Percentiles rank a stretch among this genome's conserved stretches.
Evolutionary conservation across 225 moss, liverwort and hornwort genomes (phyloP).

Genomic region (Anthoceros angustus): DNA sequence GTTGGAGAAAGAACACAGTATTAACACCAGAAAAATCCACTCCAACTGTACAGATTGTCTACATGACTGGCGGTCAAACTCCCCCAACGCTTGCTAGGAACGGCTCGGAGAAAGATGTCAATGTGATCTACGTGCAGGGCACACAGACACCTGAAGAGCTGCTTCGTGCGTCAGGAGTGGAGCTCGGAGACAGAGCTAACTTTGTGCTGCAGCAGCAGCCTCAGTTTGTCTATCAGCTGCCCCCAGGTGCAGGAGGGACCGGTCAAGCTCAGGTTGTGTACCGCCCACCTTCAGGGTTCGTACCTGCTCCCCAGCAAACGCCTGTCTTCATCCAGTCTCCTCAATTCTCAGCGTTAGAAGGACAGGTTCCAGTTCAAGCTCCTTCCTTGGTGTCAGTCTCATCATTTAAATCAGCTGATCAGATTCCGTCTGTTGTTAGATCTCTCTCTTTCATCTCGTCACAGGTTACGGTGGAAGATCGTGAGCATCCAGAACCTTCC

Average conservation of each 20-base stretch:
- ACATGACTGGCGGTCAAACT: constrained; percentile 28
- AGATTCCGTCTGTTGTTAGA: constrained; percentile 6
- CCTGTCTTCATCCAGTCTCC: constrained; percentile 12
- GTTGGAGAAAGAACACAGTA: constrained; percentile 1
- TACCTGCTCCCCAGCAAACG: constrained; percentile 10
- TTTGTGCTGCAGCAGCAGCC: constrained; percentile 29
- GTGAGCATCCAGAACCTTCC: not conserved
- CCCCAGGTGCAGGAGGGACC: constrained; percentile 22
- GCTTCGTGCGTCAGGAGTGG: constrained; percentile 35
- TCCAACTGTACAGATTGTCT: constrained; percentile 38
- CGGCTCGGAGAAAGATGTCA: constrained; percentile 28
- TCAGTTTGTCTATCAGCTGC: constrained; percentile 32
- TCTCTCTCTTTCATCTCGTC: not conserved
- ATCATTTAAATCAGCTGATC: constrained; percentile 11
- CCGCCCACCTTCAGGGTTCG: constrained; percentile 22
- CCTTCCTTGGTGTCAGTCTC: not conserved
- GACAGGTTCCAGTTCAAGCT: constrained; percentile 1
- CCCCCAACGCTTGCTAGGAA: constrained; percentile 17
- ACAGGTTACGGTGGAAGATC: not conserved
- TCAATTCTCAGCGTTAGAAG: constrained; percentile 11
- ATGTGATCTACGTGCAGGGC: constrained; percentile 27
- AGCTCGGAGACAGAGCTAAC: constrained; percentile 25
- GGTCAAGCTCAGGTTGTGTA: constrained; percentile 35
- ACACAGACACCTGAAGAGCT: constrained; percentile 36
- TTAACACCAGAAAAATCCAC: constrained; percentile 7